Evolutionary conservation across 164 flowering plant species (phyloP).

Genomic region (Piper longum): DNA sequence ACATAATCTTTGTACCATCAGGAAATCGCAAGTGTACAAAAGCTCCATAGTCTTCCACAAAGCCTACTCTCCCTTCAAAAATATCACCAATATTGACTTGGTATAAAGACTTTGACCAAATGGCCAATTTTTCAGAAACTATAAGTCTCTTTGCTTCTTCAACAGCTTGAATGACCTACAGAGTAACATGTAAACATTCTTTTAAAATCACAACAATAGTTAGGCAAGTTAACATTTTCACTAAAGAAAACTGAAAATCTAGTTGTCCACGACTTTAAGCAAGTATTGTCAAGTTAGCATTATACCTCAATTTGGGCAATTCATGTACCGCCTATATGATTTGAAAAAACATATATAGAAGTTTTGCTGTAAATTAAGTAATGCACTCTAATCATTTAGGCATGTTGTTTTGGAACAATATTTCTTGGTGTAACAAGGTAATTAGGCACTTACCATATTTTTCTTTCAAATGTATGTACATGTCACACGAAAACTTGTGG

Average conservation of each 20-base stretch:
- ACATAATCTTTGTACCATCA: slow-evolving; percentile 41
- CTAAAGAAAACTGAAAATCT: not conserved
- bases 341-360: too few relatives aligned
- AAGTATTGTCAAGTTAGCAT: too few relatives aligned
- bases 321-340: too few relatives aligned
- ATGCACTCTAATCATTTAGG: too few relatives aligned
- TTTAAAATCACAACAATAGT: not conserved
- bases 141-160: slow-evolving; percentile 51
- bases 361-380: too few relatives aligned
- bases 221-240: not conserved
- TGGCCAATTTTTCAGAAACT: slow-evolving; percentile 81
- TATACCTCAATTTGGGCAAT: too few relatives aligned
- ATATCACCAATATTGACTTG: slow-evolving; percentile 52
- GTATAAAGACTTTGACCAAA: slow-evolving; percentile 44
- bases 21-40: slow-evolving; percentile 72
- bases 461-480: too few relatives aligned
- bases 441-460: too few relatives aligned
- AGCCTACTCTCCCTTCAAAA: slow-evolving; percentile 57
- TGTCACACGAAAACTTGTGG: too few relatives aligned
- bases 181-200: not conserved
- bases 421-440: too few relatives aligned
- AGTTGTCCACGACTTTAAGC: too few relatives aligned
- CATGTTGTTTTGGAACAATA: too few relatives aligned
- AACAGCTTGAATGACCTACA: slow-evolving; percentile 54
- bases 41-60: slow-evolving; percentile 84